These are phyloP conservation scores for Zostera marina DNA, from an alignment of 116 monocot genomes.

Conservation along the genomic window DNA sequence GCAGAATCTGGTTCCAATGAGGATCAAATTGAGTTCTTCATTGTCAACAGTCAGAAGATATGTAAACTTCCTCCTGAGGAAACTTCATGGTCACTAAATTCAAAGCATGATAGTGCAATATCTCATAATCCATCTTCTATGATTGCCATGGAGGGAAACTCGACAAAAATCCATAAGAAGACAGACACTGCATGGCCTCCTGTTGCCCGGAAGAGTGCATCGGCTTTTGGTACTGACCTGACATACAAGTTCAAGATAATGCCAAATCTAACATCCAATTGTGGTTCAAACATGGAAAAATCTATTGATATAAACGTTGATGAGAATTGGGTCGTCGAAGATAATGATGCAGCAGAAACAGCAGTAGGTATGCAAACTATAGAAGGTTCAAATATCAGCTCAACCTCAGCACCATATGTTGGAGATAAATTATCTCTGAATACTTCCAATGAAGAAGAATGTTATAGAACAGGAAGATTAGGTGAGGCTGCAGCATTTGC, in stretches of 20 bases:
- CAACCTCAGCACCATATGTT: background rate
- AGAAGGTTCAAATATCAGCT: background rate
- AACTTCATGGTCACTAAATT: constrained; percentile 27
- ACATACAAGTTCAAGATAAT: constrained; percentile 7
- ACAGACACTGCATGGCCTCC: constrained; percentile 49
- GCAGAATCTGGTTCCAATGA: constrained; percentile 42
- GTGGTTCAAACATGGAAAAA: background rate
- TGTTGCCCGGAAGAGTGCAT: constrained; percentile 54
- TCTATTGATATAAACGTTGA: constrained; percentile 7
- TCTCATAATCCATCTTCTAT: constrained; percentile 1
- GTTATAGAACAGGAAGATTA: constrained; percentile 38
- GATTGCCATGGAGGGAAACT: constrained; percentile 10
- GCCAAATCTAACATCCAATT: constrained; percentile 3
- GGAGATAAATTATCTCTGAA: background rate
- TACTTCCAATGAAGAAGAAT: constrained; percentile 15
- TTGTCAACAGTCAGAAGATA: constrained; percentile 63
- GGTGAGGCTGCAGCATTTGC: constrained; percentile 64
- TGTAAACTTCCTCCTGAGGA: constrained; percentile 56
- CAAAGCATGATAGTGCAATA: constrained; percentile 2
- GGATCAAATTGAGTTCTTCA: constrained; percentile 69
- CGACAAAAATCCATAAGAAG: constrained; percentile 4
- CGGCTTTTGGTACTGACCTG: constrained; percentile 19
- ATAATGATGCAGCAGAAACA: constrained; percentile 5
- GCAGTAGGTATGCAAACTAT: constrained; percentile 3
- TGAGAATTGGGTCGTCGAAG: constrained; percentile 31